Base-by-base conservation (phyloP, 1,139 yeast genomes). In the Blastobotrys malaysiensis region DNA sequence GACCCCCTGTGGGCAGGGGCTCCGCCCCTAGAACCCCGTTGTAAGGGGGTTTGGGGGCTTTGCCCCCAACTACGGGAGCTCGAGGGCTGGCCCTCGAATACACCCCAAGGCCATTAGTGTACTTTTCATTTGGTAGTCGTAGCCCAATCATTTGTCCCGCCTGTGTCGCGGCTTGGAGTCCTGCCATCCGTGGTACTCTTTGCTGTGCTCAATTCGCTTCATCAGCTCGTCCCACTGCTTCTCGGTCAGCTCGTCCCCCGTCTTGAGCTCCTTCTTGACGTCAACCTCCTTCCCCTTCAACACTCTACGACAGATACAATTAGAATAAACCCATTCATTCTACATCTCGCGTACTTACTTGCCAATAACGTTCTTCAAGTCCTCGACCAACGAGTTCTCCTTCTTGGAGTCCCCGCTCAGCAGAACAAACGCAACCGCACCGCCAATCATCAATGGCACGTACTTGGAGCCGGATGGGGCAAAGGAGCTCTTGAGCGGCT, bases 201-300 rank as follows among this genome's bases (percentile, higher is more conserved):
- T 58, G 48, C 57, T 55, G 6, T 55, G 46, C 36, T 54, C 53
- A 44, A 59, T 44, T 46, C 53, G 56, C 14, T 46, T 51, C 46
- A 60, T 57, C 14, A 60, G 47, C 5, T 56, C 57, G 14, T 45
- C 43, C 63, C 63, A 60, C 16, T 53, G 47, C 36, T 49, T 44
- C 45, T 60, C 61, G 45, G 52, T 56, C 24, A 48, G 24, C 11
- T 53, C 51, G 36, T 57, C 56, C 13, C 59, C 59, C 26, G 60
- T 58, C 3, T 61, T 61, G 4, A 60, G 51, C 31, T 50, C 53
- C 16, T 31, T 24, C 18, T 46, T 50, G 5, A 59, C 50, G 36
- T 59, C 60, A 5, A 58, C 59, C 6, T 52, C 51, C 51, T 11
- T 61, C 62, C 24, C 49, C 50, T 18, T 54, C 45, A 44, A 58